Conservation (phyloP, 2,329 filamentous ascomycete genomes). For the Pseudogymnoascus verrucosus region DNA sequence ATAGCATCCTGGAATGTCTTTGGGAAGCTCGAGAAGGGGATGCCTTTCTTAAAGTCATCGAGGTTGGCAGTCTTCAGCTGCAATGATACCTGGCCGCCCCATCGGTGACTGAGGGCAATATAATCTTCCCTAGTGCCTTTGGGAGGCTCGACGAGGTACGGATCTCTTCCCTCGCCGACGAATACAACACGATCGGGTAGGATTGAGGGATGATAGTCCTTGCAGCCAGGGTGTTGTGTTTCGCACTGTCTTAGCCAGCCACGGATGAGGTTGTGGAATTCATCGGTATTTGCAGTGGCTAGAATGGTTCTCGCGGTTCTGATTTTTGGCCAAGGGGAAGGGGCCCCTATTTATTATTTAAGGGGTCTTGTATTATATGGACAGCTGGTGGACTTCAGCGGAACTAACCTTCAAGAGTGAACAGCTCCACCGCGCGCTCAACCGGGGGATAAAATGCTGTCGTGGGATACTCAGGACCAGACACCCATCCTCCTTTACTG, state of each 20-base stretch:
- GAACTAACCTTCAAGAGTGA: neutral
- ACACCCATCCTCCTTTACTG: neutral
- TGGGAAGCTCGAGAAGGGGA: slow-evolving; percentile 16
- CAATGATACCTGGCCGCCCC: slow-evolving; percentile 19
- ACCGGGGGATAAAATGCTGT: neutral
- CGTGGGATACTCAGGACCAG: neutral
- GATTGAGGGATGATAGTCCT: neutral
- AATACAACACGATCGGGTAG: neutral
- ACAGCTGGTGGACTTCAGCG: neutral
- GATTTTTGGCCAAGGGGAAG: neutral
- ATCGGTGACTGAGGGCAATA: slow-evolving; percentile 24
- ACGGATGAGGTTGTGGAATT: neutral
- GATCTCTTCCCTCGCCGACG: neutral
- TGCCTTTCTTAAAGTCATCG: slow-evolving; percentile 10
- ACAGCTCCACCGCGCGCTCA: neutral
- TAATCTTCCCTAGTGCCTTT: slow-evolving; percentile 12
- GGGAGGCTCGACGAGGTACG: neutral
- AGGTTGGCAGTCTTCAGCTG: slow-evolving; percentile 9
- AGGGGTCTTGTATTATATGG: neutral
- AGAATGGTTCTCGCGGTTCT: neutral
- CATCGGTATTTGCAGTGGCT: neutral
- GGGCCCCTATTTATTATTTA: neutral
- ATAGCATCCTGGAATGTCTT: slow-evolving; percentile 25
- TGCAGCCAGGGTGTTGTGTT: neutral
- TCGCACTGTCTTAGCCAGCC: neutral